A percentile compares a stretch with the other conserved stretches of the same genome.
Conservation (phyloP, 805 yeast species). For the Kodamaea fukazawae region DNA sequence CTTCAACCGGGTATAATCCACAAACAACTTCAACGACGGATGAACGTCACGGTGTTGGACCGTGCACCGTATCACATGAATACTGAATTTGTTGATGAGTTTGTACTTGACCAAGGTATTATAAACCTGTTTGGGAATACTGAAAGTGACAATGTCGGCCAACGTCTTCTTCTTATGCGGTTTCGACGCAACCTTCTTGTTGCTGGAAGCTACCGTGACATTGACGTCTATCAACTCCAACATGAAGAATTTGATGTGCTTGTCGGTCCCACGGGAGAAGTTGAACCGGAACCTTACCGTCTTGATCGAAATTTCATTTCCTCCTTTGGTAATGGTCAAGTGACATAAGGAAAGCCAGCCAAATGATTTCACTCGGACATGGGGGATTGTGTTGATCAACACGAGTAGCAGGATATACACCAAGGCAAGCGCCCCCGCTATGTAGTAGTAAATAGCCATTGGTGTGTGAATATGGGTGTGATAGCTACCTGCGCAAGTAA, state of each 20-base stretch:
- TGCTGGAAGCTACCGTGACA: slow-evolving; percentile 1
- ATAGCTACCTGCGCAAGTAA: too few species aligned
- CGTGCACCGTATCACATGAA: slow-evolving; percentile 18
- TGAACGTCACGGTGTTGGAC: slow-evolving; percentile 3
- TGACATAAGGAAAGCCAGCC: slow-evolving; percentile 31
- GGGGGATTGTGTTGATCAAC: slow-evolving; percentile 25
- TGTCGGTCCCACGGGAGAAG: slow-evolving; percentile 19
- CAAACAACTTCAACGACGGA: slow-evolving; percentile 13
- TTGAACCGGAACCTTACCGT: slow-evolving; percentile 22
- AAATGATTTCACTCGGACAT: slow-evolving; percentile 23
- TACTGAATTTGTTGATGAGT: slow-evolving; percentile 23
- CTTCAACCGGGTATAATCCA: slow-evolving; percentile 25
- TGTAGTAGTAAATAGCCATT: slow-evolving; percentile 1
- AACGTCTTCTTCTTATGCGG: slow-evolving; percentile 2
- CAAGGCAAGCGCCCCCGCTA: slow-evolving; percentile 6
- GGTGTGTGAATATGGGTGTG: neutral
- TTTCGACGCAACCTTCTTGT: neutral
- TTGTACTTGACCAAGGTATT: slow-evolving; percentile 18
- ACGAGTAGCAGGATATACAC: slow-evolving; percentile 19
- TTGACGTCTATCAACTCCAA: slow-evolving; percentile 25
- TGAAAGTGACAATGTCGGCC: neutral
- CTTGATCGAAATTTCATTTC: slow-evolving; percentile 16
- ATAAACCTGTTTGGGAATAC: slow-evolving; percentile 19
- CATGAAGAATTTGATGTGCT: slow-evolving; percentile 27
- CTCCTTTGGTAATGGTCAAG: slow-evolving; percentile 18